Evolutionary conservation across 1,284 basidiomycete species (phyloP), one percentile per base, ranked within the genome.

Genomic region (Meira nashicola): DNA sequence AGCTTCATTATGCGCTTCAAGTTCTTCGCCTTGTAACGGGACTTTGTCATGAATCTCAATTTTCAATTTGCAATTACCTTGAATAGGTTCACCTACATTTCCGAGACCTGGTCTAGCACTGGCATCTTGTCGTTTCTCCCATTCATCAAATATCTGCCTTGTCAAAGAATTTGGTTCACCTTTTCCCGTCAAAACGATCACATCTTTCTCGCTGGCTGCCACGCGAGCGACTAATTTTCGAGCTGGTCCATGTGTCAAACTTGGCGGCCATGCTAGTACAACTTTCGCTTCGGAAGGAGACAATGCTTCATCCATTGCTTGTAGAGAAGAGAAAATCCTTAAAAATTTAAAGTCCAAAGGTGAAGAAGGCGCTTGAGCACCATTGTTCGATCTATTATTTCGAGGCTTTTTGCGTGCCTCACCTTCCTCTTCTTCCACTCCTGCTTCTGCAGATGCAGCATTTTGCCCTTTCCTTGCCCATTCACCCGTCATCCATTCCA

Each of bases 401-500:
- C 46, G n/a, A 4, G 19, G 44, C 14, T 54, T 56, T 11, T 21
- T 28, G 6, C 21, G 2, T 48, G 46, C 46, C 43, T 47, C 59
- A 15, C 52, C 54, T 15, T 62, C 62, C 28, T 66, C 56, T 39
- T 63, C 64, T 25, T 21, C 51, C 17, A 37, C 54, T n/a, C 55
- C 55, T 33, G 15, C 43, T 23, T 41, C 40, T 1, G 40, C 11
- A 40, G 38, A 41, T 40, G 54, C 17, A 40, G 49, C 8, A n/a
- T 60, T 61, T 14, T 64, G 64, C 21, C 65, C 67, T 33, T 59
- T 58, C 8, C 50, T 17, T 2, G 72, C 90, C 63, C 95, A 87
- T 1, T 90, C 90, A 8, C 92, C 91, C 14, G 93, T 92, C 71
- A 97, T 87, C 93, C 94, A 98, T 78, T 97, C 95, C 85, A 97